Evolutionary conservation across 2,329 filamentous ascomycete species (phyloP).

Genomic region (Pseudogymnoascus sp.): DNA sequence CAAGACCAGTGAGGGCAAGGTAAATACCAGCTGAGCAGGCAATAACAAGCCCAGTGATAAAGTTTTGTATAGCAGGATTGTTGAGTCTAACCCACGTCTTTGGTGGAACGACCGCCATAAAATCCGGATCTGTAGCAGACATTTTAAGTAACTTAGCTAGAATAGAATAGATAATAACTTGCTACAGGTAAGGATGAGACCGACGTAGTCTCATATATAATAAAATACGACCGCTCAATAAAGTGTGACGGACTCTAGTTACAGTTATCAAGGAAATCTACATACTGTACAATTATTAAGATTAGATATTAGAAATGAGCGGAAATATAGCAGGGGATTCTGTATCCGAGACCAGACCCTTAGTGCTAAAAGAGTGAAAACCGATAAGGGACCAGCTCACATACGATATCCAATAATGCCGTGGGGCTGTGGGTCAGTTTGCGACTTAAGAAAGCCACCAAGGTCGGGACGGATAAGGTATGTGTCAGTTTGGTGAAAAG

Average conservation of each 20-base stretch:
- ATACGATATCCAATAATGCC: neutral
- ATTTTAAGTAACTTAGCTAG: neutral
- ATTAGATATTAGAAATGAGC: neutral
- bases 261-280: neutral
- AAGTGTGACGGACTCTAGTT: neutral
- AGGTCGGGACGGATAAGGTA: neutral
- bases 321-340: neutral
- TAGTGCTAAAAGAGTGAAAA: neutral
- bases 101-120: neutral
- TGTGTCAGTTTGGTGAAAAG: neutral
- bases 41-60: conserved; percentile 9
- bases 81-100: neutral
- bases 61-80: conserved; percentile 7
- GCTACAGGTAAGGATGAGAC: neutral
- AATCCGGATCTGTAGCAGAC: neutral
- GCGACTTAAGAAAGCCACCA: neutral
- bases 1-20: conserved; percentile 16
- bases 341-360: neutral
- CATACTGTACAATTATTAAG: neutral
- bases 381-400: neutral
- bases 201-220: neutral
- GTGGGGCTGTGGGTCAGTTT: neutral
- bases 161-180: neutral
- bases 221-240: neutral
- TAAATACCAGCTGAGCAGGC: conserved; percentile 17